Evolutionary conservation across 495 filamentous ascomycete genomes (phyloP).

Genomic region (Cercophora newfieldiana): DNA sequence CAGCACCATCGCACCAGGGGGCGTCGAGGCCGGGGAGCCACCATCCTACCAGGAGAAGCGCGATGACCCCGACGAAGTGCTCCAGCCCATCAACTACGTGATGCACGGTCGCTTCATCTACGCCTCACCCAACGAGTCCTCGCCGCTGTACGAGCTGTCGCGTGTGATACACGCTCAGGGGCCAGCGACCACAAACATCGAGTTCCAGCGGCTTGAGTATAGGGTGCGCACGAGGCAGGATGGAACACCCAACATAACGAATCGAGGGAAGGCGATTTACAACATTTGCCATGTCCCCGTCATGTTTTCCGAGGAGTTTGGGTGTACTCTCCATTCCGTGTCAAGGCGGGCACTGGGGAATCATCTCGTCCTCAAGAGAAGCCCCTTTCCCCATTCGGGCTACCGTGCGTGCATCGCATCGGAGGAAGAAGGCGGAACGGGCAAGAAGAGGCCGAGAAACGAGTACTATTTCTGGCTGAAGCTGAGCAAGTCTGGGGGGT

Average conservation of each 20-base stretch:
- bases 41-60: slow-evolving; percentile 17
- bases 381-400: slow-evolving; percentile 28
- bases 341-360: slow-evolving; percentile 26
- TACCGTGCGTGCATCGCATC: slow-evolving; percentile 24
- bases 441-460: slow-evolving; percentile 21
- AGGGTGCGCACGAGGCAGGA: slow-evolving; percentile 24
- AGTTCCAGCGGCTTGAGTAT: slow-evolving; percentile 33
- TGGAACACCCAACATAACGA: slow-evolving; percentile 22
- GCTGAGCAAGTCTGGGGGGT: slow-evolving; percentile 22
- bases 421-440: slow-evolving; percentile 24
- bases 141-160: slow-evolving; percentile 34
- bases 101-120: slow-evolving; percentile 33
- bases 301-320: slow-evolving; percentile 20
- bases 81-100: slow-evolving; percentile 31
- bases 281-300: slow-evolving; percentile 27
- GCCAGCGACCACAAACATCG: slow-evolving; percentile 18
- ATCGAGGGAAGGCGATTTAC: slow-evolving; percentile 30
- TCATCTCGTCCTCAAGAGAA: slow-evolving; percentile 21
- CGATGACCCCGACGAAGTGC: slow-evolving; percentile 29
- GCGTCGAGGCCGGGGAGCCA: not conserved
- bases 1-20: not conserved
- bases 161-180: slow-evolving; percentile 28
- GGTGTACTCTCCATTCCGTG: slow-evolving; percentile 23
- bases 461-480: slow-evolving; percentile 27
- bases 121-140: slow-evolving; percentile 22